Conservation (phyloP, 768 basidiomycete species). For the Trametes meyenii region DNA sequence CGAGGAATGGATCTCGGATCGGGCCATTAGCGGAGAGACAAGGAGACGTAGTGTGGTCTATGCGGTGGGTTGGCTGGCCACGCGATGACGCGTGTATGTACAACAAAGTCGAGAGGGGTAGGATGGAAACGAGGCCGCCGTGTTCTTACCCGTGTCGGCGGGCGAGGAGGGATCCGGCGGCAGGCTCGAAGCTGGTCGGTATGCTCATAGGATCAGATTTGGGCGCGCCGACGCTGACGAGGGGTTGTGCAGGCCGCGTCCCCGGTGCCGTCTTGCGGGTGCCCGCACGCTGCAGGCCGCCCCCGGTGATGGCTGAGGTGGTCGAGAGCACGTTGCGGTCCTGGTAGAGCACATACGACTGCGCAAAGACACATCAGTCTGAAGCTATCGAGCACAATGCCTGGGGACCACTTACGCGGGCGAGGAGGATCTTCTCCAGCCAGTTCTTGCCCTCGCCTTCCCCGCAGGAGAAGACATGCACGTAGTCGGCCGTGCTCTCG, state of each 20-base stretch:
- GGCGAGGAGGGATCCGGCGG: conserved; percentile 64
- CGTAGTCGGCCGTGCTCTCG: conserved; percentile 85
- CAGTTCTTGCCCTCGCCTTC: conserved; percentile 74
- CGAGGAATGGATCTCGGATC: not conserved
- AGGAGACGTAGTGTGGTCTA: not conserved
- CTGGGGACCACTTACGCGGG: conserved; percentile 62
- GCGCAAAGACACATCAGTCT: conserved; percentile 19
- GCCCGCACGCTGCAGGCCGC: conserved; percentile 40
- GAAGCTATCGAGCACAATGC: not conserved
- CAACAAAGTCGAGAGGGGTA: not conserved
- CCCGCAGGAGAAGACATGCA: conserved; percentile 83
- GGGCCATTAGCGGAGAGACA: conserved; percentile 2
- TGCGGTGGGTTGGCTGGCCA: not conserved
- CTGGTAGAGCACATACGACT: conserved; percentile 86
- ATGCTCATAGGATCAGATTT: conserved; percentile 34
- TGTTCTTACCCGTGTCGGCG: conserved; percentile 9
- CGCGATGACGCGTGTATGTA: conserved; percentile 3
- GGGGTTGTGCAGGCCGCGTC: conserved; percentile 48
- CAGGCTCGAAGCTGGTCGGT: conserved; percentile 62
- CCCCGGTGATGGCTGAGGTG: conserved; percentile 30
- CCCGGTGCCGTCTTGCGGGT: conserved; percentile 36
- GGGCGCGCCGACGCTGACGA: conserved; percentile 50
- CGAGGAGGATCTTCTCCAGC: conserved; percentile 80
- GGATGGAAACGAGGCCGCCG: no score
- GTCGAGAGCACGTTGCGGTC: conserved; percentile 69